Conservation (phyloP, 768 basidiomycete genomes). For the Phaeotremella skinneri region DNA sequence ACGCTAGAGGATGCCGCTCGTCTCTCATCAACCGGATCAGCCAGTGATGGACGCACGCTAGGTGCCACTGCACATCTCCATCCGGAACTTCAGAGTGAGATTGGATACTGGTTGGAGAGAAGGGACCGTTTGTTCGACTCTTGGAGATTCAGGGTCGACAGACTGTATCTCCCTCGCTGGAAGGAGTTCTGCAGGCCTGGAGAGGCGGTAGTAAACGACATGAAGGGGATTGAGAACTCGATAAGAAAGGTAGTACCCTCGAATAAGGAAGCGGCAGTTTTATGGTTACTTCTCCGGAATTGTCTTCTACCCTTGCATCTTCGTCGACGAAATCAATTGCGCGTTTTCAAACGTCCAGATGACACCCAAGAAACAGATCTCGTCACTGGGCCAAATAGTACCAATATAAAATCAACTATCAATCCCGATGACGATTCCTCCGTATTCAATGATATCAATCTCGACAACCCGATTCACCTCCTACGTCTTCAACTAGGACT, state of each 20-base stretch:
- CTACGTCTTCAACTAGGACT: not conserved
- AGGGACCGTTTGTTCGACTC: not conserved
- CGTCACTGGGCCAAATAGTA: no score
- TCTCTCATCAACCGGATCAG: not conserved
- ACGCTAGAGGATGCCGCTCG: not conserved
- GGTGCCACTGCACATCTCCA: not conserved
- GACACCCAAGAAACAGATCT: not conserved
- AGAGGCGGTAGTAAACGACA: no score
- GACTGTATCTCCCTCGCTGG: not conserved
- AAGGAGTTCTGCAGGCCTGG: no score
- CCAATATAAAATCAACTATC: no score
- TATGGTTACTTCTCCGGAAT: not conserved
- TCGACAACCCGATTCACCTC: not conserved
- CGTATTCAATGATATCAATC: no score
- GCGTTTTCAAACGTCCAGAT: no score
- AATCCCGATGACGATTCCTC: no score
- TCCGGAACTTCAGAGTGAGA: not conserved
- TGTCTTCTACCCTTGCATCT: not conserved
- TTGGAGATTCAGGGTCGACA: not conserved
- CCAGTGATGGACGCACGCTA: not conserved
- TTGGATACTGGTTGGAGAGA: not conserved
- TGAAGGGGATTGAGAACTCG: not conserved
- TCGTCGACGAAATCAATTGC: not conserved
- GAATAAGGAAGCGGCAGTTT: not conserved
- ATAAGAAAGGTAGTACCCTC: not conserved